Conservation (phyloP, 495 filamentous ascomycete genomes). For the Penicillium goetzii region DNA sequence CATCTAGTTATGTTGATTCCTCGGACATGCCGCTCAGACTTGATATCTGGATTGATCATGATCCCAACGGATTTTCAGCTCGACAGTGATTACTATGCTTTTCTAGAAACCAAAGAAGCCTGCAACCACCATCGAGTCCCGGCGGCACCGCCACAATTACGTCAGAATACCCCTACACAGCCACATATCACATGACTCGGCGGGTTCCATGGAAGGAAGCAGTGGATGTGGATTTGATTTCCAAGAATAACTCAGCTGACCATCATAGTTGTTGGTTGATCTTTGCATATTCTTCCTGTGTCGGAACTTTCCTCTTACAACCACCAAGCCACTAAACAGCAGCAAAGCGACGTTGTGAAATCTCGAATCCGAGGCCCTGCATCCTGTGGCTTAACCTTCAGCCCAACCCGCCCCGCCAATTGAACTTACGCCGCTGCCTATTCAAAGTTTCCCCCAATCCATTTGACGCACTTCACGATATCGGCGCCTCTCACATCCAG, state of each 20-base stretch:
- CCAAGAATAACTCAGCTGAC: conserved; percentile 21
- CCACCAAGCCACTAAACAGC: not conserved
- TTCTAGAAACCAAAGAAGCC: not conserved
- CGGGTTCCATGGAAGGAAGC: conserved; percentile 27
- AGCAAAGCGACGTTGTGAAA: not conserved
- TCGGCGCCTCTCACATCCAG: conserved; percentile 15
- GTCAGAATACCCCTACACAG: conserved; percentile 9
- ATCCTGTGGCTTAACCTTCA: conserved; percentile 12
- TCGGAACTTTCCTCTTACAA: not conserved
- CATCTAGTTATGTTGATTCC: not conserved
- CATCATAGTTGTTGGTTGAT: not conserved
- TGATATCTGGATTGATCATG: not conserved
- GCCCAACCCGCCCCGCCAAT: conserved; percentile 14
- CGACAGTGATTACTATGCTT: not conserved
- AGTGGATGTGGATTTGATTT: conserved; percentile 25
- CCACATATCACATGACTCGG: conserved; percentile 30
- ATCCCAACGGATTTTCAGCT: not conserved
- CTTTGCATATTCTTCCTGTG: not conserved
- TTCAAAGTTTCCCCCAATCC: conserved; percentile 9
- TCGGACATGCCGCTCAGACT: not conserved
- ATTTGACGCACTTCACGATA: conserved; percentile 4
- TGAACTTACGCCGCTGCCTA: conserved; percentile 32
- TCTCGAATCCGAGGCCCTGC: conserved; percentile 13
- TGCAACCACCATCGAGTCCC: not conserved
- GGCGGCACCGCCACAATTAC: conserved; percentile 12